Conservation (phyloP, 73 alveolate species). For the Blepharisma japonicum region DNA sequence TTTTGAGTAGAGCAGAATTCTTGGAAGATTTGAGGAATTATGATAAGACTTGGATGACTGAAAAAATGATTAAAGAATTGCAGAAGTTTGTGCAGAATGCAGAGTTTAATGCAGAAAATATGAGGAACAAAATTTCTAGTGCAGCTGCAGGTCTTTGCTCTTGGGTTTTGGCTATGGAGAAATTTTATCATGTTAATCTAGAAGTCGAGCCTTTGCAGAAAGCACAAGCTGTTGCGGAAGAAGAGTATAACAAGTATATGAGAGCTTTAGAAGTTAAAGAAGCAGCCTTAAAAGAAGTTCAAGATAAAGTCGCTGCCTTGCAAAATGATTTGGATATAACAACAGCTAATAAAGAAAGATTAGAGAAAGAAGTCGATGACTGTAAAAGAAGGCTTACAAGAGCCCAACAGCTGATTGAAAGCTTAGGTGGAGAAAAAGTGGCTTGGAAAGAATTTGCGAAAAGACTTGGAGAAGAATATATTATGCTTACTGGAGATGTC, state of each 20-base stretch:
- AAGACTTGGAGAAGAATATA: conserved; percentile 71
- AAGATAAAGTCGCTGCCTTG: conserved; percentile 94
- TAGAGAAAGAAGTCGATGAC: conserved; percentile 88
- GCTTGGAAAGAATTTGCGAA: conserved; percentile 95
- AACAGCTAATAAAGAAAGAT: conserved; percentile 80
- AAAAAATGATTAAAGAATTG: conserved; percentile 51
- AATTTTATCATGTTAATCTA: conserved; percentile 82
- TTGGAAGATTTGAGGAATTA: conserved; percentile 40
- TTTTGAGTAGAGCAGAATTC: conserved; percentile 35
- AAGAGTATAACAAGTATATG: conserved; percentile 73
- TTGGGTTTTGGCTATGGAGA: conserved; percentile 95
- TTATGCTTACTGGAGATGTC: conserved; percentile 96
- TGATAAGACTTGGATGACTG: conserved; percentile 48
- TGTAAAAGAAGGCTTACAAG: conserved; percentile 87
- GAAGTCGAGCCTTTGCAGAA: conserved; percentile 87
- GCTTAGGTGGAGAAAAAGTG: conserved; percentile 98
- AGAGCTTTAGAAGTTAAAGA: conserved; percentile 77
- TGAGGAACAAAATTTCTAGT: conserved; percentile 12
- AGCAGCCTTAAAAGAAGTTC: conserved; percentile 88
- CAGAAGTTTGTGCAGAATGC: conserved; percentile 47
- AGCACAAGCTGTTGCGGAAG: conserved; percentile 83
- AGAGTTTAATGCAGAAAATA: conserved; percentile 28
- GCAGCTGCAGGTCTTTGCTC: conserved; percentile 51
- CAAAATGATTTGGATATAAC: conserved; percentile 90
- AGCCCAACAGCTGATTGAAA: conserved; percentile 95